Evolutionary conservation across 345 rosid genomes (phyloP), one percentile per base, ranked within the genome.

Genomic region (Camelina sativa): DNA sequence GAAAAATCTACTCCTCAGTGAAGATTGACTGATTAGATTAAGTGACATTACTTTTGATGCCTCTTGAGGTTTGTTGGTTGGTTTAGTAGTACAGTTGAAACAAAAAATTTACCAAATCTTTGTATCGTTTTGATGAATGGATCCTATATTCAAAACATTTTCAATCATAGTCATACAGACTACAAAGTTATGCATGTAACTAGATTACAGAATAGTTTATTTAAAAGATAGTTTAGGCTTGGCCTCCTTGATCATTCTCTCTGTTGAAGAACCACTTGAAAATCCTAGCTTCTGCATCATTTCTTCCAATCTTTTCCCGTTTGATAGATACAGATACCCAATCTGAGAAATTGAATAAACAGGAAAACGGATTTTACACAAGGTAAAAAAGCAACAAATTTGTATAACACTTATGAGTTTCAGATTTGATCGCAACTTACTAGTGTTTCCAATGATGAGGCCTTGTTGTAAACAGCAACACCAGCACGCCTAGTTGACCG

Each of bases 1-100:
- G 96, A 57, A 93, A 89, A 86, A 93, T 93, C 62, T 93, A 93
- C 76, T 89, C 98, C 32, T 91, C 98, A 0, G 96, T 91, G 74
- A 93, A 93, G 78, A 91, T 93, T 5, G 98, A 93, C 79, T 93
- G 75, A 84, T 40, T 67, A 58, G 52, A 38, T 22, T 6, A 9
- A 59, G 8, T 17, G 53, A 17, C 7, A 38, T 4, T 54, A 19
- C 69, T 53, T 72, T 63, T 13, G 46, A 62, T 11, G 46, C 63
- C 55, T 73, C 16, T 16, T 44, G 22, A 62, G 56, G 46, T 41
- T 54, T 54, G 63, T 51, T 67, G 62, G 47, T 22, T 59, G 62
- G 74, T 75, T 35, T 59, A 51, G 62, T 43, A 32, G 28, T 66
- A 25, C 28, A 58, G 60, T 48, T 58, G 53, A 47, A 47, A 57